phyloP scores from a whole-genome alignment of 176 grass and related monocot species.

The Oryza longistaminata region DNA sequence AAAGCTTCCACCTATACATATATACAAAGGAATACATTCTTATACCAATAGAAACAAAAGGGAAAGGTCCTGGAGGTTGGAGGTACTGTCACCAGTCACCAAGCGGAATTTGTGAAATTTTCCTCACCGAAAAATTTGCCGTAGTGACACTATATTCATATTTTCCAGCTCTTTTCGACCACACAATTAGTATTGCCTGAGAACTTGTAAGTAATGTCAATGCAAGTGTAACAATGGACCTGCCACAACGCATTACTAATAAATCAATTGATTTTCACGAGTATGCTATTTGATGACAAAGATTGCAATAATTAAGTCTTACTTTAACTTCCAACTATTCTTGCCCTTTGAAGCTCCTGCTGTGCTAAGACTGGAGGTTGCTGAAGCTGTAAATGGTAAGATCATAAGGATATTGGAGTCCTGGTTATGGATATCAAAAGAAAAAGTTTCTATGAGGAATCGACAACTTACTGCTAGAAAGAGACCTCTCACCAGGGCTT shows the following conservation, averaged over 20 bases:
- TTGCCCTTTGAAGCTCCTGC: conserved; percentile 51
- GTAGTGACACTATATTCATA: conserved; percentile 98
- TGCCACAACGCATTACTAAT: conserved; percentile 31
- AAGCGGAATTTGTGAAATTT: conserved; percentile 15
- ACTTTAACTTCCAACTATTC: conserved; percentile 89
- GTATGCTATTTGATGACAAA: conserved; percentile 9
- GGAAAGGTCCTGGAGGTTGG: background rate
- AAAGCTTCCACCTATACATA: conserved; percentile 77
- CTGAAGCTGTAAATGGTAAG: conserved; percentile 33
- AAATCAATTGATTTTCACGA: conserved; percentile 23
- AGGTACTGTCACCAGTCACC: background rate
- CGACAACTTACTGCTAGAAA: conserved; percentile 61
- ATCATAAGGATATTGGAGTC: background rate
- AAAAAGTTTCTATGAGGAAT: conserved; percentile 19
- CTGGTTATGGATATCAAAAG: background rate
- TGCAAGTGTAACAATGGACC: conserved; percentile 75
- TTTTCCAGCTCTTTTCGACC: conserved; percentile 85
- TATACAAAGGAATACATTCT: conserved; percentile 18
- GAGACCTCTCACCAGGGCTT: conserved; percentile 48
- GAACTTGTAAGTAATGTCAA: conserved; percentile 93
- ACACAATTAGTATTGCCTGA: conserved; percentile 93
- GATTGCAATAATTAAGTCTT: conserved; percentile 31
- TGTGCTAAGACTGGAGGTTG: conserved; percentile 24
- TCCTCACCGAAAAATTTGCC: conserved; percentile 87
- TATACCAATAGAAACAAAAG: background rate